Evolutionary conservation across 805 yeast genomes (phyloP), one percentile per base, ranked within the genome.

Genomic region (Hanseniaspora mollemarum): DNA sequence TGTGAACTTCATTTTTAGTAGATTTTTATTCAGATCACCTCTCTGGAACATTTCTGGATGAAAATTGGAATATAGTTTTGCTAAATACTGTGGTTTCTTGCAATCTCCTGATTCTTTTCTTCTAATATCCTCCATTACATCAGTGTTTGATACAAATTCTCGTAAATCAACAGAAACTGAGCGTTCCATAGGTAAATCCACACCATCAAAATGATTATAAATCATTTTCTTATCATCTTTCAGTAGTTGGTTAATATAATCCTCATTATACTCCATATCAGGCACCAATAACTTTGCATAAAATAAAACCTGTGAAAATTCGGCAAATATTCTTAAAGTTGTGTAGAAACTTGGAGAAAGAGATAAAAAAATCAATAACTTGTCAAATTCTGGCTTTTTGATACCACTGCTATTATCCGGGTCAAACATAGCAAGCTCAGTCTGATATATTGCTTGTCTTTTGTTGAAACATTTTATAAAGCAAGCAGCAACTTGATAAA

Each of bases 1-100:
- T 0, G 51, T 31, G 25, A 46, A 46, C 15, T 25, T 46, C 2
- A 46, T 38, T 29, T 29, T 46, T 13, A 39, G 32, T 16, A 46
- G 15, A 32, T 46, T 42, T 22, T 24, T 15, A 24, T 46, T 22
- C 6, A 46, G 8, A 22, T 18, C 19, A 6, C 42, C 31, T 16
- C 26, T 31, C 25, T 28, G 26, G 25, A 46, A 46, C 32, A 46
- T 22, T 46, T 22, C 45, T 15, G 43, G 51, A 32, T 46, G 51
- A 18, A 46, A 46, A 13, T 39, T 46, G 7, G 22, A 12, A 28
- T 46, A 46, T 12, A 46, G 31, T 39, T 39, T 38, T 22, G 44
- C 16, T 6, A 46, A 19, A 21, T 39, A 35, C 8, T 39, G 39
- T 3, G n/a, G n/a, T n/a, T n/a, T n/a, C n/a, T n/a, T n/a, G n/a